Evolutionary conservation across 2,329 filamentous ascomycete species (phyloP).

Genomic region (Pleoardoris graminearum): DNA sequence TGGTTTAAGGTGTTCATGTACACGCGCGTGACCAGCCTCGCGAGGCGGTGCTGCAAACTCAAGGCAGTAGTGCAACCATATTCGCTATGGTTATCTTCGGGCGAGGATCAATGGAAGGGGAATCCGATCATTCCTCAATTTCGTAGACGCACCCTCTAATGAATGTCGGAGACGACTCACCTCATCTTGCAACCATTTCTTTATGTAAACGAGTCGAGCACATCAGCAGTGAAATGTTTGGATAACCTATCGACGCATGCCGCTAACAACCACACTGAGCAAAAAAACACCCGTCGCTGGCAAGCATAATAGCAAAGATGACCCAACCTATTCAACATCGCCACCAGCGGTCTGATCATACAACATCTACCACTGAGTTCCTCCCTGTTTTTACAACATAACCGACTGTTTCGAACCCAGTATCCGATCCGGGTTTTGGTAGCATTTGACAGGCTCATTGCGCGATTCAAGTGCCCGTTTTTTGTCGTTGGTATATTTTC

Average conservation of each 20-base stretch:
- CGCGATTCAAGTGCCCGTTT: neutral
- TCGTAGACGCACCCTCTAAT: no score
- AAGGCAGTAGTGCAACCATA: constrained; percentile 1
- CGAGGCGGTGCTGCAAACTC: constrained; percentile 5
- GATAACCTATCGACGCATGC: neutral
- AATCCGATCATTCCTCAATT: no score
- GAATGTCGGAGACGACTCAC: no score
- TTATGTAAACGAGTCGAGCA: no score
- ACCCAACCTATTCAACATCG: constrained; percentile 5
- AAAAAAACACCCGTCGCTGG: neutral
- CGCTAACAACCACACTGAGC: neutral
- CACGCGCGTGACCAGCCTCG: neutral
- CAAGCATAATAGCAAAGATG: neutral
- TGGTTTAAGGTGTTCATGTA: neutral
- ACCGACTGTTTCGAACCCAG: neutral
- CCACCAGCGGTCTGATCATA: neutral
- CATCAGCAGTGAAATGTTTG: no score
- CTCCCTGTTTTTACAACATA: neutral
- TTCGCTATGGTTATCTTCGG: constrained; percentile 5
- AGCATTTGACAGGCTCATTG: neutral
- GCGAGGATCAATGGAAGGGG: no score
- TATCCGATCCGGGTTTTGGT: no score
- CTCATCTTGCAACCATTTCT: no score
- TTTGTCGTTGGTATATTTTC: neutral
- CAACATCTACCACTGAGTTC: neutral